phyloP scores from a whole-genome alignment of 116 monocot species.

The Trichopus zeylanicus region DNA sequence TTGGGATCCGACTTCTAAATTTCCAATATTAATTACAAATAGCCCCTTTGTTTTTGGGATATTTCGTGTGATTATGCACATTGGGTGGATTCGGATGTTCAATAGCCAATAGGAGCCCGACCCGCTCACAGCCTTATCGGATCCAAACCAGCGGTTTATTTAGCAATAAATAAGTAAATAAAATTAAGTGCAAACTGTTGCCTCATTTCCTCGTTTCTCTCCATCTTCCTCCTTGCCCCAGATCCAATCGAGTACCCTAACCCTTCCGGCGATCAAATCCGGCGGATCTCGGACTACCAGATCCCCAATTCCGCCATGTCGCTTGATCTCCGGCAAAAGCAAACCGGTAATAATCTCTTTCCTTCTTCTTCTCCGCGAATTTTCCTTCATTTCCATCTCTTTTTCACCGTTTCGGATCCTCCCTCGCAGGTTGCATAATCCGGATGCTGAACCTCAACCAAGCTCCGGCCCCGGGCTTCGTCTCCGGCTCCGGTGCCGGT shows the following conservation, averaged over 20 bases:
- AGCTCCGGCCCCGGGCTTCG: slow-evolving; percentile 15
- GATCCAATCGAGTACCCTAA: slow-evolving; percentile 1
- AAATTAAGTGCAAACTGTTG: too few species aligned
- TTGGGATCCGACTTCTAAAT: too few species aligned
- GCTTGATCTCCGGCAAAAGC: slow-evolving; percentile 82
- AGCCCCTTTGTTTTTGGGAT: too few species aligned
- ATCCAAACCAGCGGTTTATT: too few species aligned
- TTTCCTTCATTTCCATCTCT: not conserved
- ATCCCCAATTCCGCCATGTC: slow-evolving; percentile 26
- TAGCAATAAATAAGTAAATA: too few species aligned
- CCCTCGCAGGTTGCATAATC: slow-evolving; percentile 39
- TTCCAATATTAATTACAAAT: too few species aligned
- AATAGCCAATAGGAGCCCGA: too few species aligned
- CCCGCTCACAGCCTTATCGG: too few species aligned
- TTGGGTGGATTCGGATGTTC: too few species aligned
- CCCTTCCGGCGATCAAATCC: not conserved
- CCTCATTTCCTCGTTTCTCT: not conserved
- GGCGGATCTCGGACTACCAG: too few species aligned
- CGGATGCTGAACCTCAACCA: slow-evolving; percentile 86
- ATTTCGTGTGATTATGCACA: too few species aligned
- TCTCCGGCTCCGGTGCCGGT: not conserved
- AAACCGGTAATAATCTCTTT: slow-evolving; percentile 41
- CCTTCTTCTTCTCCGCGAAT: not conserved
- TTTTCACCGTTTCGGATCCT: not conserved
- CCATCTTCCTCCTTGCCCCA: not conserved